phyloP scores from a whole-genome alignment of 1,284 basidiomycete species.

The Boletus mariae region DNA sequence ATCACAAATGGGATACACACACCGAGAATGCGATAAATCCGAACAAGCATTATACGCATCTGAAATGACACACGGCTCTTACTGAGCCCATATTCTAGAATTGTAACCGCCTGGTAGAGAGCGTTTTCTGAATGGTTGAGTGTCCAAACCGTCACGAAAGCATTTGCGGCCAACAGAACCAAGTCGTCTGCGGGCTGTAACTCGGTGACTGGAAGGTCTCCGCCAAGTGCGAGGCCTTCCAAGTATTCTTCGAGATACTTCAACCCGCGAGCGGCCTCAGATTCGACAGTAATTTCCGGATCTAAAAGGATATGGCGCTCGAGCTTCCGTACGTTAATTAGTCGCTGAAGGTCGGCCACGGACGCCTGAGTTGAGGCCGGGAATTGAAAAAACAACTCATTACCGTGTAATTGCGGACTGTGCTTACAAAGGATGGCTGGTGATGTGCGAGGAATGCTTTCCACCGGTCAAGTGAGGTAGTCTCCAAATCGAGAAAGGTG shows the following conservation, averaged over 20 bases:
- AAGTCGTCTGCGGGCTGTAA: conserved; percentile 87
- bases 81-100: conserved; percentile 71
- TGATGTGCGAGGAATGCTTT: conserved; percentile 50
- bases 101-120: conserved; percentile 57
- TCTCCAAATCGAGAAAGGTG: conserved; percentile 54
- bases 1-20: conserved; percentile 9
- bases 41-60: conserved; percentile 69
- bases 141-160: conserved; percentile 63
- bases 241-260: conserved; percentile 61
- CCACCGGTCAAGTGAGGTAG: conserved; percentile 49
- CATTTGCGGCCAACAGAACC: conserved; percentile 68
- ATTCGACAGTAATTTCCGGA: conserved; percentile 49
- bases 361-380: conserved; percentile 39
- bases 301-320: conserved; percentile 54
- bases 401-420: conserved; percentile 8
- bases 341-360: conserved; percentile 47
- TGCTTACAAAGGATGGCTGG: conserved; percentile 48
- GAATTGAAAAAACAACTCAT: conserved; percentile 13
- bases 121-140: conserved; percentile 51
- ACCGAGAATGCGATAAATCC: conserved; percentile 79
- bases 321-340: conserved; percentile 73
- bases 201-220: conserved; percentile 67
- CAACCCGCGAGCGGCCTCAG: conserved; percentile 49
- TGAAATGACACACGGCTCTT: conserved; percentile 77
- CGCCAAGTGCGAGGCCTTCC: conserved; percentile 62